Evolutionary conservation across 257 asterid genomes (phyloP).

Genomic region (Linderniella brevidens): DNA sequence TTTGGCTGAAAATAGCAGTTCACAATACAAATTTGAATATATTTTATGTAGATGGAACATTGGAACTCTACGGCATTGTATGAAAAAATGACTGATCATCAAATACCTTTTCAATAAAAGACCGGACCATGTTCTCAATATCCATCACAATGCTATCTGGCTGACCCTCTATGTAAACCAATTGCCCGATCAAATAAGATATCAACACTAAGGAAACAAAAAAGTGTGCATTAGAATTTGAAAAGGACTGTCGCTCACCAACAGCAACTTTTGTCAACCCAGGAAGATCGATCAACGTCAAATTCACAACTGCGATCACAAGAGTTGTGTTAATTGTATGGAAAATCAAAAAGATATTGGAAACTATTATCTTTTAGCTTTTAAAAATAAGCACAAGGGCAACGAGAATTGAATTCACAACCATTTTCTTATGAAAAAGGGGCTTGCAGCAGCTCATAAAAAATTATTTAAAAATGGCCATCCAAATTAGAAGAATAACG

Average conservation of each 20-base stretch:
- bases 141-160: slow-evolving; percentile 43
- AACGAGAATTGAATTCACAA: no score
- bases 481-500: neutral
- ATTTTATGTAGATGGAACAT: slow-evolving; percentile 1
- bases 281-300: slow-evolving; percentile 61
- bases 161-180: slow-evolving; percentile 32
- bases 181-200: neutral
- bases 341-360: neutral
- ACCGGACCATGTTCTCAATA: slow-evolving; percentile 58
- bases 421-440: no score
- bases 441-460: neutral
- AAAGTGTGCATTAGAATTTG: no score
- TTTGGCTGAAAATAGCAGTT: slow-evolving; percentile 37
- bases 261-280: slow-evolving; percentile 57
- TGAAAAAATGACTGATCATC: neutral
- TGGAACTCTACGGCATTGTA: neutral
- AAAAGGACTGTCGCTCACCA: slow-evolving; percentile 22
- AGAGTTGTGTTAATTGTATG: slow-evolving; percentile 11
- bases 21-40: slow-evolving; percentile 1
- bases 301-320: slow-evolving; percentile 38
- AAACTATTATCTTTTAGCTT: neutral
- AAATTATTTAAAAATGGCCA: neutral
- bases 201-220: neutral
- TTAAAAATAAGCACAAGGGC: no score
- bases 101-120: slow-evolving; percentile 48